Evolutionary conservation across 208 protist species (phyloP).

Genomic region (Balamuthia mandrillaris): DNA sequence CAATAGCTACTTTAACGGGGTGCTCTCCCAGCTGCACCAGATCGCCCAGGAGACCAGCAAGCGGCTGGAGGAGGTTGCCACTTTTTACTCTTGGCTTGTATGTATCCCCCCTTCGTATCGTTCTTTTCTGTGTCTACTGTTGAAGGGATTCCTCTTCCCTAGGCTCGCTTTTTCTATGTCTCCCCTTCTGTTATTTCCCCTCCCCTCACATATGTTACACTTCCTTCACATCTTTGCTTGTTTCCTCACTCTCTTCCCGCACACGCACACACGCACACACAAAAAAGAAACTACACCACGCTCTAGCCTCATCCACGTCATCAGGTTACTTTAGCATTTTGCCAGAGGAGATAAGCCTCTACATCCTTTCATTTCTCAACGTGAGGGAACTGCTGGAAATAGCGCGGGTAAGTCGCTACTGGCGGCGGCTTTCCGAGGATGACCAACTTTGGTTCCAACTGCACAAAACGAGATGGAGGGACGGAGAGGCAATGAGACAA

Average conservation of each 20-base stretch:
- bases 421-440: background rate
- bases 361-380: conserved; percentile 4
- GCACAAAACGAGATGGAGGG: too few species aligned
- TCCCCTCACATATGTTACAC: background rate
- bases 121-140: too few species aligned
- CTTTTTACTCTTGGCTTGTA: conserved; percentile 4
- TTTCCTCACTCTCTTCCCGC: background rate
- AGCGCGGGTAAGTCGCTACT: background rate
- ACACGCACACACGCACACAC: background rate
- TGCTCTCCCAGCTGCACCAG: background rate
- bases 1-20: background rate
- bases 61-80: background rate
- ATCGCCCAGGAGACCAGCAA: background rate
- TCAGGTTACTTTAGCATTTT: background rate
- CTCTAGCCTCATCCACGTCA: background rate
- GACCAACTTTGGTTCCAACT: too few species aligned
- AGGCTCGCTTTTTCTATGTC: too few species aligned
- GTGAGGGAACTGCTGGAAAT: background rate
- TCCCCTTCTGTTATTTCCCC: too few species aligned
- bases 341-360: background rate
- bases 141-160: too few species aligned
- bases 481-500: too few species aligned
- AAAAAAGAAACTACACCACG: background rate
- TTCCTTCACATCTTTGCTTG: background rate
- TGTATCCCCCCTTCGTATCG: background rate